These are phyloP conservation scores for Neobulgaria alba DNA, from an alignment of 2,329 filamentous ascomycete genomes.

Conservation along the genomic window DNA sequence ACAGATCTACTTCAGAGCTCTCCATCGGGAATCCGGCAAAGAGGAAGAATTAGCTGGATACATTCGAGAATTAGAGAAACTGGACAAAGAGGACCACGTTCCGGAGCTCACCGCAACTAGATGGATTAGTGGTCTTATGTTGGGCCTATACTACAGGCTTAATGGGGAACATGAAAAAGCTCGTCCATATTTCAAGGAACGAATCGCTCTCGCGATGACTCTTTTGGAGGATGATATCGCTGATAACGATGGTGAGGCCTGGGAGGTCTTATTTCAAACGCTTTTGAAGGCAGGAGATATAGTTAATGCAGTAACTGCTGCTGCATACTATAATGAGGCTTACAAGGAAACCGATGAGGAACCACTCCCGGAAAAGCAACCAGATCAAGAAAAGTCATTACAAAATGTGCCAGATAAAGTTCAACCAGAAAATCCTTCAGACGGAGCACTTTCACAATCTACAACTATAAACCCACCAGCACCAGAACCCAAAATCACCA, in stretches of 20 bases:
- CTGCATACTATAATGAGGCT: too few species aligned
- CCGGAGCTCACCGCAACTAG: not conserved
- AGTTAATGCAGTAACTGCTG: constrained; percentile 1
- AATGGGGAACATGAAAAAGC: constrained; percentile 1
- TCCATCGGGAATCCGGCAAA: not conserved
- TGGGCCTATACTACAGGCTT: constrained; percentile 1
- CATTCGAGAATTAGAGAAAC: constrained; percentile 11
- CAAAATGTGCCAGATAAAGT: too few species aligned
- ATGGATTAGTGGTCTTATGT: not conserved
- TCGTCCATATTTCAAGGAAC: constrained; percentile 1
- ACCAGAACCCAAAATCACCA: too few species aligned
- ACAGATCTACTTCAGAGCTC: not conserved
- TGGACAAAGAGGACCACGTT: constrained; percentile 4
- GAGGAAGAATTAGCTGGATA: constrained; percentile 6
- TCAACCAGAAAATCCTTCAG: too few species aligned
- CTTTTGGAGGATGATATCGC: constrained; percentile 1
- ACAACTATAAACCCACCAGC: too few species aligned
- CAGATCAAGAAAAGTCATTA: too few species aligned
- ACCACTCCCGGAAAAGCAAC: not conserved
- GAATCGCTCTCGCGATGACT: not conserved
- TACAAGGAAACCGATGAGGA: not conserved
- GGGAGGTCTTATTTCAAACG: not conserved
- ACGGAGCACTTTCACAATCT: too few species aligned
- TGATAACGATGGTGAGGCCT: constrained; percentile 1
- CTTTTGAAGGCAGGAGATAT: constrained; percentile 2